Evolutionary conservation across 371 early-diverging fungal genomes (phyloP), one percentile per base, ranked within the genome.

Genomic region (Mucor saturninus): DNA sequence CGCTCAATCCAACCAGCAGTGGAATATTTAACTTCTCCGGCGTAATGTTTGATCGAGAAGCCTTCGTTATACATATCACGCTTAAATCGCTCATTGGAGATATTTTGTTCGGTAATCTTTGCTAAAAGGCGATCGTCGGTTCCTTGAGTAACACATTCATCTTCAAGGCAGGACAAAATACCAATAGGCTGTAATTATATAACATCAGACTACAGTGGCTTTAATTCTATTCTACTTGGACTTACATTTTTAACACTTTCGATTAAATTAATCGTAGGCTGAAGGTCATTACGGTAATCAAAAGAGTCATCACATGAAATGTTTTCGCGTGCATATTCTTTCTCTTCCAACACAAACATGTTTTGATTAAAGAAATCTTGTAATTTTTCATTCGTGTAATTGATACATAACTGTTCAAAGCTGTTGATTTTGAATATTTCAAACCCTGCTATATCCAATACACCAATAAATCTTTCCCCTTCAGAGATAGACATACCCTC

Each of bases 341-440:
- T 97, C 75, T 99, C 99, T 80, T 99, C 99, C 13, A 98, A 83
- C 40, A 95, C 92, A 83, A 99, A 99, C 99, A 99, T 99, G 74
- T 98, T 96, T 79, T 99, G 99, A 81, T 99, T 99, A 86, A 99
- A 99, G 82, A 99, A 99, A 73, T 99, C 99, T 77, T 99, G 99
- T 11, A 99, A 89, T 65, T 95, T 95, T 76, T 99, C 99, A 79
- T 99, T 99, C 38, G 99, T 99, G 77, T 99, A 99, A 81, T 99
- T 99, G 83, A 99, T 99, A 75, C 97, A 98, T 29, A 99, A 86
- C 75, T 99, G 99, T 76, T 99, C 99, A 85, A 99, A 99, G 67
- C 93, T 92, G 81, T 99, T 99, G 61, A 84, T 79, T 69, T 98
- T 92, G 69, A 99, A 98, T 54, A 99, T 99, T 79, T 99, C 99